These are phyloP conservation scores for Colletotrichum noveboracense DNA, from an alignment of 2,329 filamentous ascomycete species.

Conservation along the genomic window DNA sequence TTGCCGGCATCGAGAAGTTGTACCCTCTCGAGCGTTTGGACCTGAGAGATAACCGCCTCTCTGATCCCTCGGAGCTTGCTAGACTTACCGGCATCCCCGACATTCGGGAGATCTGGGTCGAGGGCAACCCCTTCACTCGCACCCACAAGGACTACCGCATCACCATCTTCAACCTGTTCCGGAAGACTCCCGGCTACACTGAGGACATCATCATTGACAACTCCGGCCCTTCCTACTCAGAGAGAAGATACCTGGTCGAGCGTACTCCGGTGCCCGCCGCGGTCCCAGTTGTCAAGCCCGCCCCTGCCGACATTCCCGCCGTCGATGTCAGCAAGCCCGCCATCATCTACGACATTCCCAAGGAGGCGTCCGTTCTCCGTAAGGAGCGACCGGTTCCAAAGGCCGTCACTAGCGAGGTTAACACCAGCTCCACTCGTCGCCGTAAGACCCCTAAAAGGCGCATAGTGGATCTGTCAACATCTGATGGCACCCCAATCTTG, in stretches of 20 bases:
- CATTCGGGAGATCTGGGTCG: slow-evolving; percentile 90
- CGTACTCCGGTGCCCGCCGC: slow-evolving; percentile 77
- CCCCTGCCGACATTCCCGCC: slow-evolving; percentile 64
- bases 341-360: slow-evolving; percentile 58
- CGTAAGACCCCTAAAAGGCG: slow-evolving; percentile 65
- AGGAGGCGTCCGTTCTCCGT: slow-evolving; percentile 58
- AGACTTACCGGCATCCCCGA: slow-evolving; percentile 90
- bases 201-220: slow-evolving; percentile 92
- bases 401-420: slow-evolving; percentile 61
- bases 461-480: slow-evolving; percentile 68
- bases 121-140: slow-evolving; percentile 89
- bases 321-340: slow-evolving; percentile 73
- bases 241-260: slow-evolving; percentile 84
- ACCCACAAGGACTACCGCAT: slow-evolving; percentile 86
- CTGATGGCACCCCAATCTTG: slow-evolving; percentile 36
- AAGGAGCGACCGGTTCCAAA: slow-evolving; percentile 63
- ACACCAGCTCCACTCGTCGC: slow-evolving; percentile 64
- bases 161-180: slow-evolving; percentile 95
- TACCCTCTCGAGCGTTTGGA: slow-evolving; percentile 90
- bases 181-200: slow-evolving; percentile 84
- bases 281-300: slow-evolving; percentile 78
- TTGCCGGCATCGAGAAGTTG: slow-evolving; percentile 89
- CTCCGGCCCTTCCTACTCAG: slow-evolving; percentile 80
- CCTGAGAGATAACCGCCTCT: slow-evolving; percentile 86
- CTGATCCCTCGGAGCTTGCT: slow-evolving; percentile 90